Evolutionary conservation across 495 filamentous ascomycete genomes (phyloP), one percentile per base, ranked within the genome.

Genomic region (Xylaria venustula): DNA sequence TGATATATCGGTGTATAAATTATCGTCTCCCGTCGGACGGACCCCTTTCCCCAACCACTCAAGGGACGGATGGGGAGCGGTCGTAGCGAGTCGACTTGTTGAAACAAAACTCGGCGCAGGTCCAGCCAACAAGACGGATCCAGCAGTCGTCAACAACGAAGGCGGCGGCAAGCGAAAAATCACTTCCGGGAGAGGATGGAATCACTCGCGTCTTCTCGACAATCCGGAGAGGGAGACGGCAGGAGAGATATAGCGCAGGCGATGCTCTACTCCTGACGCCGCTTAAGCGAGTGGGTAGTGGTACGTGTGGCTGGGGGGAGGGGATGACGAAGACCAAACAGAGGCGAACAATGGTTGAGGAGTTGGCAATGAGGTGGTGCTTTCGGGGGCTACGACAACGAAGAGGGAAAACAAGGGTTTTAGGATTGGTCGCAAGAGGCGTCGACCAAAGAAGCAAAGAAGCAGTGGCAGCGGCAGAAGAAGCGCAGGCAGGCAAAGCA

Each of bases 31-130:
- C 9, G 58, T 61, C 50, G 48, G 49, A 32, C 36, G 12, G 20
- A 47, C 42, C 30, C 28, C 30, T 60, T 46, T 37, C 58, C 50
- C 49, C 58, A 41, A 36, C 58, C 58, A 61, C 58, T 53, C 50
- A 48, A 30, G 41, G 28, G 22, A 54, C 50, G 42, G 49, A 47
- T 61, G 50, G 32, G 41, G 50, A 61, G 20, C 48, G 46, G 36
- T 11, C 5, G 11, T 53, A 30, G 48, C 28, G 25, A 25, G 20
- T 40, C 41, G 36, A 25, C 32, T 49, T 46, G 40, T 25, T 36
- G 20, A 59, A 53, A 37, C 23, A 26, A 54, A 36, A 22, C 48
- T 57, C 36, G 56, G 28, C 28, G 37, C 30, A 48, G 58, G 44
- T 51, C 32, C 30, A 23, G 17, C n/a, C n/a, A 36, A 54, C 11